Percentiles rank a stretch among this genome's conserved stretches.
phyloP scores from a whole-genome alignment of 1,284 basidiomycete species.

The Cutaneotrichosporon daszewskae region DNA sequence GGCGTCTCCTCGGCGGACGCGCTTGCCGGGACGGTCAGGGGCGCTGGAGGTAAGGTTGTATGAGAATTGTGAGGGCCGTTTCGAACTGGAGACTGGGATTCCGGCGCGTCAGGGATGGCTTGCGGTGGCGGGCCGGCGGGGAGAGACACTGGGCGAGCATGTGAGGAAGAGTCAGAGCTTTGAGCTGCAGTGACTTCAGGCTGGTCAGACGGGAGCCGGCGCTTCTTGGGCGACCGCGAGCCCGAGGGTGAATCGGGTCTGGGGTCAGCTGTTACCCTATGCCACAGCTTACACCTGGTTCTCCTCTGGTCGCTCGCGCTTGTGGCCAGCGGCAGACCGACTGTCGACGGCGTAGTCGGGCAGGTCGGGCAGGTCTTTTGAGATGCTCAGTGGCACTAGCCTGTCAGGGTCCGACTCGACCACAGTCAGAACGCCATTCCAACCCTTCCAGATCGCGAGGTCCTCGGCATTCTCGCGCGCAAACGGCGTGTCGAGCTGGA shows the following conservation, averaged over 20 bases:
- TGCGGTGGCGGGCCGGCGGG: no score
- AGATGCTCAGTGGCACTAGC: conserved; percentile 33
- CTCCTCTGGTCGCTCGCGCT: conserved; percentile 6
- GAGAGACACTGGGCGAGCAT: no score
- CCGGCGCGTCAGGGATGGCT: no score
- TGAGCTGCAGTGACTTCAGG: conserved; percentile 4
- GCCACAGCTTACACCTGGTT: not conserved
- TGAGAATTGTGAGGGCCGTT: no score
- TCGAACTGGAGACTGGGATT: no score
- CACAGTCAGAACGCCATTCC: conserved; percentile 32
- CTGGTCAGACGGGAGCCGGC: conserved; percentile 6
- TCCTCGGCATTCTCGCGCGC: conserved; percentile 28
- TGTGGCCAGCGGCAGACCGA: conserved; percentile 1
- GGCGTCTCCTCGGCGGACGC: no score
- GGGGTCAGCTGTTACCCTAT: not conserved
- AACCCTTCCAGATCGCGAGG: conserved; percentile 37
- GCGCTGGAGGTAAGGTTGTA: no score
- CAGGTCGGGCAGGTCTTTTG: conserved; percentile 31
- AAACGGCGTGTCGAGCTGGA: conserved; percentile 31
- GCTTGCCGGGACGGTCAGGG: no score
- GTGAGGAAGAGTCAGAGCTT: conserved; percentile 3
- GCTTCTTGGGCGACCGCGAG: conserved; percentile 7
- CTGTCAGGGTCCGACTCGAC: conserved; percentile 34
- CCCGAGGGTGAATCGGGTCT: not conserved
- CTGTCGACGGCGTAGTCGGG: conserved; percentile 33